phyloP scores from a whole-genome alignment of 495 filamentous ascomycete species.

The Daldinia bambusicola region DNA sequence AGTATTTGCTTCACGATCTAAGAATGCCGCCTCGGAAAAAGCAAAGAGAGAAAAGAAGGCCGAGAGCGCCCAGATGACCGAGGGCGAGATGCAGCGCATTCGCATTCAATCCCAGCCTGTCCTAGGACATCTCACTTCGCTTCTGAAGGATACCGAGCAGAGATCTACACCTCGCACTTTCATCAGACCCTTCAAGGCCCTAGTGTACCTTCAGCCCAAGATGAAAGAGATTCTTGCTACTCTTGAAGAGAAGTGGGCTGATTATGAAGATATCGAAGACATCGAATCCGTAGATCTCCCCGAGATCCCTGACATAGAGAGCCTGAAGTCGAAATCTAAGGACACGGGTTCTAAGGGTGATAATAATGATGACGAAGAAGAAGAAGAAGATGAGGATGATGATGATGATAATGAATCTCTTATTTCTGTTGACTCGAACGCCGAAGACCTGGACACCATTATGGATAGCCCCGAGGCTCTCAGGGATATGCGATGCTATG shows the following conservation, averaged over 20 bases:
- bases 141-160: slow-evolving; percentile 40
- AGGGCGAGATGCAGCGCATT: slow-evolving; percentile 50
- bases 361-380: slow-evolving; percentile 28
- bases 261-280: slow-evolving; percentile 46
- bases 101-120: slow-evolving; percentile 54
- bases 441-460: slow-evolving; percentile 44
- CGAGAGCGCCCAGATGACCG: slow-evolving; percentile 37
- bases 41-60: slow-evolving; percentile 34
- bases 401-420: slow-evolving; percentile 41
- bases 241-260: slow-evolving; percentile 53
- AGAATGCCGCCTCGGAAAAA: slow-evolving; percentile 32
- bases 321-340: slow-evolving; percentile 34
- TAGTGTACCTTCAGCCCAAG: slow-evolving; percentile 53
- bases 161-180: slow-evolving; percentile 49
- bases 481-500: slow-evolving; percentile 48
- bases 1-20: slow-evolving; percentile 11
- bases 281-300: slow-evolving; percentile 25
- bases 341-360: slow-evolving; percentile 11
- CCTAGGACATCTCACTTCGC: slow-evolving; percentile 45
- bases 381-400: slow-evolving; percentile 4
- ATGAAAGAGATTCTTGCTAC: slow-evolving; percentile 50
- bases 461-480: slow-evolving; percentile 50
- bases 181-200: slow-evolving; percentile 52
- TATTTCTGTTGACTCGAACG: slow-evolving; percentile 43
- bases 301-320: slow-evolving; percentile 33